A percentile compares a stretch with the other conserved stretches of the same genome.
Conservation (phyloP, 2,329 filamentous ascomycete genomes). For the Clonostachys rhizophaga region DNA sequence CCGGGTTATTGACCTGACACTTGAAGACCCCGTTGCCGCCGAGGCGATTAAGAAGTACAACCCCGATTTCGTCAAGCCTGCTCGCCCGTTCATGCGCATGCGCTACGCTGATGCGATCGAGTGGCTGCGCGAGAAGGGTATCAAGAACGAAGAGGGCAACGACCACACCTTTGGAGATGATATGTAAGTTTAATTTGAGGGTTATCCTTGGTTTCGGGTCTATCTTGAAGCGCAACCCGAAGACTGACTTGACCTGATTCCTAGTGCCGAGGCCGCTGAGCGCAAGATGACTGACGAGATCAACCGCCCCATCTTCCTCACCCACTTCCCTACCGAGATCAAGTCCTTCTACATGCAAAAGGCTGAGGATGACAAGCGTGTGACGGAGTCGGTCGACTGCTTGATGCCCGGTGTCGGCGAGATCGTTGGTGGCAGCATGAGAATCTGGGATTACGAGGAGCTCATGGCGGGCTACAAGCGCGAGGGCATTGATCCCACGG, state of each 20-base stretch:
- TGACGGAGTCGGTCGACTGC: constrained; percentile 88
- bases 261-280: constrained; percentile 82
- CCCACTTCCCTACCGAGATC: constrained; percentile 95
- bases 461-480: constrained; percentile 83
- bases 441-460: constrained; percentile 88
- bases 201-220: too few species aligned
- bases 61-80: constrained; percentile 79
- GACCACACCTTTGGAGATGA: constrained; percentile 92
- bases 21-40: constrained; percentile 69
- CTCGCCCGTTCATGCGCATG: constrained; percentile 90
- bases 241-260: too few species aligned
- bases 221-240: too few species aligned
- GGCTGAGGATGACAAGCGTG: constrained; percentile 70
- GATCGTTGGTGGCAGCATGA: constrained; percentile 95
- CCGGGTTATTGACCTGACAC: constrained; percentile 72
- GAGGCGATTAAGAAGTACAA: constrained; percentile 80
- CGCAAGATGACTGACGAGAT: constrained; percentile 96
- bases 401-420: constrained; percentile 92
- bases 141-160: constrained; percentile 88
- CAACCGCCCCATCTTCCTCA: constrained; percentile 91
- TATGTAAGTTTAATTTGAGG: constrained; percentile 40
- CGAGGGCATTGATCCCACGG: constrained; percentile 76
- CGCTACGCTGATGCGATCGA: constrained; percentile 89
- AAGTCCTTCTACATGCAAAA: constrained; percentile 99
- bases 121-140: constrained; percentile 87